Evolutionary conservation across 257 asterid genomes (phyloP), one percentile per base, ranked within the genome.

Genomic region (Solanum peruvianum): DNA sequence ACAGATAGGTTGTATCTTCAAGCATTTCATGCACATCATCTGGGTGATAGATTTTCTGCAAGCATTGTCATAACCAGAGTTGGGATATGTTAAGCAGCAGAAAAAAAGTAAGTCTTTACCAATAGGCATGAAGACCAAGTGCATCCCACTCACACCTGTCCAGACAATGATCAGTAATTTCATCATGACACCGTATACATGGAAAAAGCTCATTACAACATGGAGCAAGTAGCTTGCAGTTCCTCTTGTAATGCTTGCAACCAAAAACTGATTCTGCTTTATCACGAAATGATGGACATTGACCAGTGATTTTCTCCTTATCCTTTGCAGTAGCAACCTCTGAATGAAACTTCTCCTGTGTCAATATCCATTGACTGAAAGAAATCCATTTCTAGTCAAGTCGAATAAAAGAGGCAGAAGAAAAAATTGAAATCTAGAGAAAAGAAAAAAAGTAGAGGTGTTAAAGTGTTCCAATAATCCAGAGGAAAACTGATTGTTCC

Each of bases 121-220:
- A 86, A 66, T 35, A 35, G 76, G 77, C 86, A 62, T 41, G 75
- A 49, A 83, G 29, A 84, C 4, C 66, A 29, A 66, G 85, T 75
- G 83, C 87, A 82, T 80, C 85, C 88, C 82, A 83, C 85, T 87
- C 92, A 88, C 83, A 95, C 99, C 98, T 94, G 91, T 95, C 96
- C 89, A 94, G 86, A 75, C 93, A 86, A 88, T 96, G 99, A 93
- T 95, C 96, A 29, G 94, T 31, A 89, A 87, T 86, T 67, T 96
- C 99, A 87, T 96, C 98, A 77, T 96, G 99, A 90, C 99, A 96
- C 86, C 96, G 95, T 89, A 96, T 92, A 93, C 99, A 96, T 41
- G 99, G 90, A 90, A 88, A 93, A 33, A 96, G 91, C 93, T 93
- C 90, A 86, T 93, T 92, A 92, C 99, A 96, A 89, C 99, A 96